Evolutionary conservation across 768 basidiomycete genomes (phyloP), one percentile per base, ranked within the genome.

Genomic region (Leccinellum rugosiceps): DNA sequence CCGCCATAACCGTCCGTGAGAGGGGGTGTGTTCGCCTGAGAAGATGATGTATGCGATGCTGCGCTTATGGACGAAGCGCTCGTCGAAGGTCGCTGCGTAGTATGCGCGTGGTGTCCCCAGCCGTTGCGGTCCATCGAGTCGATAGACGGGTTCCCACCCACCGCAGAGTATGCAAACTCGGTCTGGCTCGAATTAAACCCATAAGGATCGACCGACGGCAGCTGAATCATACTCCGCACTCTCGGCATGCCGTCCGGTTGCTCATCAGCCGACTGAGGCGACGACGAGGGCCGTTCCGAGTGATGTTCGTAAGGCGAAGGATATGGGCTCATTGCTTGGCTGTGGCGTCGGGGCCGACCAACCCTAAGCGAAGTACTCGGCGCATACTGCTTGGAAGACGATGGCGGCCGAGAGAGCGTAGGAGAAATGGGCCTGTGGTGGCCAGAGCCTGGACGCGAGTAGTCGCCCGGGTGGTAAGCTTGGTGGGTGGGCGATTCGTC

Each of bases 261-360:
- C 26, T 78, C 78, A 21, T 78, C 86, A 55, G 80, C 74, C 26
- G 86, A 86, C 63, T 87, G 85, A 19, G 87, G 88, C 10, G 86
- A 87, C 25, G 86, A 84, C 54, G 86, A 88, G 1, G 85, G 86
- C 41, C 88, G 82, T 60, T 85, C 83, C 51, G 83, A 82, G 46
- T 80, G 76, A 54, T 86, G 82, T 58, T 85, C 86, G 72, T 92
- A 93, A 46, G 90, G 89, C 59, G 84, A 87, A 17, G 91, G 91
- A 72, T 93, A 93, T 13, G 91, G 91, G 65, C 85, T 88, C 79
- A 93, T 86, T 1, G 90, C 91, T 70, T 93, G 91, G 69, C 87
- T 90, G 72, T 92, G 91, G 56, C 91, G 82, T 45, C 91, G 81
- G 46, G 81, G 80, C 30, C 91, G 81, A 26, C 89, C 83, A 34